A percentile compares a stretch with the other conserved stretches of the same genome.
Conservation (phyloP, 805 yeast genomes). For the Komagataella mondaviorum region DNA sequence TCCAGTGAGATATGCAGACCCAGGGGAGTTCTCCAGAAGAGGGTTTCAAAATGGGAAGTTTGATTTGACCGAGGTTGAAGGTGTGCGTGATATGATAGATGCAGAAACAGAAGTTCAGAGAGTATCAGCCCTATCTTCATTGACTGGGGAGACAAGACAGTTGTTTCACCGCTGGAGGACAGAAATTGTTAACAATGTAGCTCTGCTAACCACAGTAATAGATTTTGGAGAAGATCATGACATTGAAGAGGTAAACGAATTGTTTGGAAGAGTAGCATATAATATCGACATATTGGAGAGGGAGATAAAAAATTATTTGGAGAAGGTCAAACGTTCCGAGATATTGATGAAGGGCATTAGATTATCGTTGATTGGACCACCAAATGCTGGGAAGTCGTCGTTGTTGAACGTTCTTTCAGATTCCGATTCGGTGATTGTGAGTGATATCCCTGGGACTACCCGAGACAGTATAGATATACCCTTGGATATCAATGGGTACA, state of each 20-base stretch:
- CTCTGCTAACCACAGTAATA: constrained; percentile 73
- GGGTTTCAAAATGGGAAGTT: constrained; percentile 77
- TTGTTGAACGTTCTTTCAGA: constrained; percentile 63
- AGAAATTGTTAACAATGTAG: constrained; percentile 49
- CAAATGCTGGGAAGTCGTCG: constrained; percentile 94
- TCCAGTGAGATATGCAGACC: constrained; percentile 69
- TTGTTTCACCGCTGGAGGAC: constrained; percentile 56
- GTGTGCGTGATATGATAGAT: constrained; percentile 75
- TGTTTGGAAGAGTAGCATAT: constrained; percentile 35
- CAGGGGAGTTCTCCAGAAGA: constrained; percentile 83
- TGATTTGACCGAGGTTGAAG: constrained; percentile 86
- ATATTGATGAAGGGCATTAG: constrained; percentile 62
- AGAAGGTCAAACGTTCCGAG: constrained; percentile 41
- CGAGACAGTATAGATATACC: constrained; percentile 79
- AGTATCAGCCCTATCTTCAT: constrained; percentile 54
- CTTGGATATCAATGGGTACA: constrained; percentile 71
- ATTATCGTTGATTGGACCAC: constrained; percentile 72
- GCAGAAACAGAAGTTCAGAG: constrained; percentile 92
- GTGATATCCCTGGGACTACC: constrained; percentile 88
- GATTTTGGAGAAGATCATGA: constrained; percentile 95
- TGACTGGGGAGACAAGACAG: constrained; percentile 51
- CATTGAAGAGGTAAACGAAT: constrained; percentile 43
- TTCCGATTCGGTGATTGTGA: constrained; percentile 81
- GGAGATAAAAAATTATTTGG: constrained; percentile 31
- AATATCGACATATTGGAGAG: constrained; percentile 26